phyloP scores from a whole-genome alignment of 805 yeast species.

The Pichia kluyveri region DNA sequence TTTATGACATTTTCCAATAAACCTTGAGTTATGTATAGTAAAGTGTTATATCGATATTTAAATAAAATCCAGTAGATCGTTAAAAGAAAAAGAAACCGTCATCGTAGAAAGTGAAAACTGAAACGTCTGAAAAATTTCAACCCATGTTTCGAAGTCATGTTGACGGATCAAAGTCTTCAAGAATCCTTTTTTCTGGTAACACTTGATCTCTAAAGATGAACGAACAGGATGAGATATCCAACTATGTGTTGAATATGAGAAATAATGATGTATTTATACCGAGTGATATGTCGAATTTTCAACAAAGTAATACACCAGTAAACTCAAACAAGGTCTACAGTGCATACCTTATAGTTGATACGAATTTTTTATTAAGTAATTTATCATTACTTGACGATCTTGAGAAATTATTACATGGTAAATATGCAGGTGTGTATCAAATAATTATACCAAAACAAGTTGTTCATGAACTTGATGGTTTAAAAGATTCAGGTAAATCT shows the following conservation, averaged over 20 bases:
- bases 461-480: constrained; percentile 72
- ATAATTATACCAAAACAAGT: constrained; percentile 67
- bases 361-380: constrained; percentile 74
- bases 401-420: constrained; percentile 24
- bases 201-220: background rate
- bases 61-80: too few relatives aligned
- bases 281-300: background rate
- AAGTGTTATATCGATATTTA: too few relatives aligned
- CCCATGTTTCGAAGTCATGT: too few relatives aligned
- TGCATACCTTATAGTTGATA: constrained; percentile 55
- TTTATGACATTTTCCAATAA: background rate
- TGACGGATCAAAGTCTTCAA: too few relatives aligned
- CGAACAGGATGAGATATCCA: constrained; percentile 1
- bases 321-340: background rate
- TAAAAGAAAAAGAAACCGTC: too few relatives aligned
- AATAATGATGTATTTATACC: background rate
- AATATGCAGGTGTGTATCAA: constrained; percentile 32
- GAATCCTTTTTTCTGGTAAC: too few relatives aligned
- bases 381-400: constrained; percentile 49
- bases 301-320: background rate
- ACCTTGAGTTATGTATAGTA: too few relatives aligned
- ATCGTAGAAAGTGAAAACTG: too few relatives aligned
- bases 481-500: constrained; percentile 38
- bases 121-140: too few relatives aligned
- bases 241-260: background rate